These are phyloP conservation scores for Scytalidium lignicola DNA, from an alignment of 2,329 filamentous ascomycete genomes.

Conservation along the genomic window DNA sequence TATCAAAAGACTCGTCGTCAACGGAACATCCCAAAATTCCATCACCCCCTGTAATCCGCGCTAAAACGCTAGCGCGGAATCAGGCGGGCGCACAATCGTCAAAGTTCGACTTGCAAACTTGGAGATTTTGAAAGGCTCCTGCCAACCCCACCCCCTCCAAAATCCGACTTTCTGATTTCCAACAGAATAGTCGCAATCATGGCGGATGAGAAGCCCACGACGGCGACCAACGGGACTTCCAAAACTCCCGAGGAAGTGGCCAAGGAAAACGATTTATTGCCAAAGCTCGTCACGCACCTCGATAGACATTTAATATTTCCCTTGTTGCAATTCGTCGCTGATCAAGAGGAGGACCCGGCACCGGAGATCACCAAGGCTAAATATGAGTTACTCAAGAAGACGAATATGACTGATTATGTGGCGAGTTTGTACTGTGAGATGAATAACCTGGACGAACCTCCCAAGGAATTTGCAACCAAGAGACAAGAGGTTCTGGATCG, in stretches of 20 bases:
- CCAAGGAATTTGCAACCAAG: conserved; percentile 83
- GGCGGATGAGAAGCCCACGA: conserved; percentile 36
- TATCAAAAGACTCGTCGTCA: neutral
- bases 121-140: neutral
- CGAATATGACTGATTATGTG: conserved; percentile 99
- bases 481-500: conserved; percentile 80
- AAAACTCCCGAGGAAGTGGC: conserved; percentile 43
- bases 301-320: conserved; percentile 97
- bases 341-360: conserved; percentile 71
- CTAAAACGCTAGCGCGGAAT: neutral
- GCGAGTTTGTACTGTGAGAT: conserved; percentile 88
- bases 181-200: conserved; percentile 34
- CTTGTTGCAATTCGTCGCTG: conserved; percentile 84
- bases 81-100: conserved; percentile 15
- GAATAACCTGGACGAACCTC: conserved; percentile 70
- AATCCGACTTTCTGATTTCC: conserved; percentile 1
- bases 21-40: neutral
- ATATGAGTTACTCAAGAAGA: conserved; percentile 90
- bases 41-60: neutral
- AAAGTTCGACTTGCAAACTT: conserved; percentile 9
- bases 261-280: conserved; percentile 57
- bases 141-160: conserved; percentile 2
- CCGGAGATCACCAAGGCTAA: conserved; percentile 78
- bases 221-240: conserved; percentile 24
- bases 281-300: conserved; percentile 84